Evolutionary conservation across 495 filamentous ascomycete species (phyloP).

Genomic region (Penicillium taxi): DNA sequence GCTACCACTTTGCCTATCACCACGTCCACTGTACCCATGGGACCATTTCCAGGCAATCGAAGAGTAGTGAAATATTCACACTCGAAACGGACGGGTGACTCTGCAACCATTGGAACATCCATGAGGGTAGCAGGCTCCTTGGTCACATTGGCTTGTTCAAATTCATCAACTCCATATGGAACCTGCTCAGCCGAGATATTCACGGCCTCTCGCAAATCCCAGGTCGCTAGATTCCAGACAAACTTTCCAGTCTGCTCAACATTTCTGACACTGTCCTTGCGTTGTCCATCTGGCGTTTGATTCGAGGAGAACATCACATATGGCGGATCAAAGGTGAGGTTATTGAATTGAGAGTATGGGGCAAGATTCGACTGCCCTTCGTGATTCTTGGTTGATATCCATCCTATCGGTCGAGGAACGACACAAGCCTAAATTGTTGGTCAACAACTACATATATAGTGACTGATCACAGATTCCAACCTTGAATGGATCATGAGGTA

Average conservation of each 20-base stretch:
- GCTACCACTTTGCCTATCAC: conserved; percentile 50
- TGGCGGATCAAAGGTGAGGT: conserved; percentile 52
- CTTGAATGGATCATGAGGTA: conserved; percentile 40
- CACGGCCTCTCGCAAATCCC: conserved; percentile 42
- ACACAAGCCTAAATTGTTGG: conserved; percentile 26
- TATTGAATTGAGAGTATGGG: conserved; percentile 53
- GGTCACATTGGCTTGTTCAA: conserved; percentile 36
- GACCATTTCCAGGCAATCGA: conserved; percentile 44
- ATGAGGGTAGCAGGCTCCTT: conserved; percentile 35
- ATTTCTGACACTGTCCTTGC: conserved; percentile 50
- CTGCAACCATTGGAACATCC: conserved; percentile 42
- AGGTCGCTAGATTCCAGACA: conserved; percentile 53
- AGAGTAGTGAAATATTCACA: conserved; percentile 47
- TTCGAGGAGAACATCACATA: conserved; percentile 51
- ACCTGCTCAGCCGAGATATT: conserved; percentile 42
- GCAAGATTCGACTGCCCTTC: conserved; percentile 40
- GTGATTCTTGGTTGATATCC: conserved; percentile 35
- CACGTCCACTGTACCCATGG: conserved; percentile 46
- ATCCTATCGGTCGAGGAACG: conserved; percentile 39
- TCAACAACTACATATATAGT: not conserved
- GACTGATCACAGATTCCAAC: conserved; percentile 4
- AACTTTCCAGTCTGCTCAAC: conserved; percentile 45
- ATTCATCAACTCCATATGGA: conserved; percentile 44
- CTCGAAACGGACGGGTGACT: conserved; percentile 49
- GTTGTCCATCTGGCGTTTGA: conserved; percentile 30